Evolutionary conservation across 345 rosid species (phyloP).

Genomic region (Tarenaya hassleriana): DNA sequence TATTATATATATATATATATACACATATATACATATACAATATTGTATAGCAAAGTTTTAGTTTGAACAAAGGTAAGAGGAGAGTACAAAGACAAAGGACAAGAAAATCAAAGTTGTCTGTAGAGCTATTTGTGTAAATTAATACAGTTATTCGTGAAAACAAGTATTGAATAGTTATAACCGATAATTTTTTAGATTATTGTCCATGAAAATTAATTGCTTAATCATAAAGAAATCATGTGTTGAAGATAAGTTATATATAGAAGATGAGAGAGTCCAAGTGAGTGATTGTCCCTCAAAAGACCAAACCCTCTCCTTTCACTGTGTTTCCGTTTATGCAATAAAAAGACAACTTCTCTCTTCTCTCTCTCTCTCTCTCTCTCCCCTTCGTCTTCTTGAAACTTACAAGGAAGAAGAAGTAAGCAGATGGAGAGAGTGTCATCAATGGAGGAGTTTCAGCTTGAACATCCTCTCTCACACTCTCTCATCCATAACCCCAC

Average conservation of each 20-base stretch:
- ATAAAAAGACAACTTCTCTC: conserved; percentile 30
- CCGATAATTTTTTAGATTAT: no score
- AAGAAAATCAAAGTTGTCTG: conserved; percentile 29
- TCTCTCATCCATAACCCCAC: conserved; percentile 11
- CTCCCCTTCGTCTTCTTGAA: conserved; percentile 8
- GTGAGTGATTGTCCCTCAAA: conserved; percentile 14
- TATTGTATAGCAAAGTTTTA: no score
- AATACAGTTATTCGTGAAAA: no score
- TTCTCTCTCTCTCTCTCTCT: conserved; percentile 22
- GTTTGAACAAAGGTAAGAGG: conserved; percentile 5
- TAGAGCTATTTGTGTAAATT: conserved; percentile 11
- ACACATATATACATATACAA: no score
- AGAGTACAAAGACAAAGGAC: conserved; percentile 25
- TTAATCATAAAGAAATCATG: conserved; percentile 15
- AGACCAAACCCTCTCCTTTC: conserved; percentile 22
- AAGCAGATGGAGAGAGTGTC: conserved; percentile 13
- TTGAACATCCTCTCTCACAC: conserved; percentile 56
- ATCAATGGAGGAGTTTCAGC: conserved; percentile 77
- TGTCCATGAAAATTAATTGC: not conserved
- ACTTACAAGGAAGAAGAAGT: not conserved
- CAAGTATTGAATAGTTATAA: no score
- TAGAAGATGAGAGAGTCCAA: not conserved
- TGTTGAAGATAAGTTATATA: conserved; percentile 16
- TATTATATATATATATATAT: no score
- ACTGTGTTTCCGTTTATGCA: conserved; percentile 2